A percentile compares a stretch with the other conserved stretches of the same genome.
Conservation (phyloP, 495 filamentous ascomycete genomes). For the Penicillium nucicola region DNA sequence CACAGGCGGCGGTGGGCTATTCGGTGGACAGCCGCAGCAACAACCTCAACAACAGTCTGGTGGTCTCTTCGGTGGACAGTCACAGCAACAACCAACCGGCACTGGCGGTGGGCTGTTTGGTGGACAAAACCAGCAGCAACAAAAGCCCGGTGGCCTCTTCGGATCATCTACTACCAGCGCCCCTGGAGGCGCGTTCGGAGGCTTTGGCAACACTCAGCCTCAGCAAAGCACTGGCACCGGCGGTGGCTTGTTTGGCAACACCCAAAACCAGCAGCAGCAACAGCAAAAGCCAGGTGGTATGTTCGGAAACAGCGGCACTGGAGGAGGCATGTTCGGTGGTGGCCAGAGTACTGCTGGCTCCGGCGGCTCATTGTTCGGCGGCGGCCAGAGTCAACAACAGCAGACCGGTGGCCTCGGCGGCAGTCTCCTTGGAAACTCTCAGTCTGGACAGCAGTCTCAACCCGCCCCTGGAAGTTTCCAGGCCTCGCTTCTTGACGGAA, state of each 20-base stretch:
- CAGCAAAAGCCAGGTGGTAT: conserved; percentile 34
- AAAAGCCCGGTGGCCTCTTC: conserved; percentile 34
- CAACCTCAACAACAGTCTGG: conserved; percentile 36
- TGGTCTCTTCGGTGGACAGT: conserved; percentile 41
- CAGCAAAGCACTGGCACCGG: conserved; percentile 15
- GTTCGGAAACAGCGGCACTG: conserved; percentile 26
- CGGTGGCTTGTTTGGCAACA: conserved; percentile 37
- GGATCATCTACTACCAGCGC: conserved; percentile 13
- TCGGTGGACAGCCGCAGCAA: conserved; percentile 39
- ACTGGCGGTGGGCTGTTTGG: conserved; percentile 31
- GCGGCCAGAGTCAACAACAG: conserved; percentile 61
- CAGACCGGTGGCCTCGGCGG: conserved; percentile 44
- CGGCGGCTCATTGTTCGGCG: conserved; percentile 59
- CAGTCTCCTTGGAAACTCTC: conserved; percentile 60
- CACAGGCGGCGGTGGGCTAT: conserved; percentile 35
- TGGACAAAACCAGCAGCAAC: conserved; percentile 39
- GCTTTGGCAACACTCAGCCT: conserved; percentile 14
- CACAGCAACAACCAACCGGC: conserved; percentile 23
- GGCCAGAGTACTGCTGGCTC: conserved; percentile 28
- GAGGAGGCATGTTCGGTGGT: conserved; percentile 48
- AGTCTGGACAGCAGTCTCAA: conserved; percentile 46
- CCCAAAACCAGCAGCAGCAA: conserved; percentile 33
- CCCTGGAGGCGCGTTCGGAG: conserved; percentile 1
- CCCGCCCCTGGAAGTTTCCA: conserved; percentile 62
- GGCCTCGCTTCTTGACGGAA: conserved; percentile 69